phyloP scores from a whole-genome alignment of 1,284 basidiomycete genomes.

The Blastosporella zonata region DNA sequence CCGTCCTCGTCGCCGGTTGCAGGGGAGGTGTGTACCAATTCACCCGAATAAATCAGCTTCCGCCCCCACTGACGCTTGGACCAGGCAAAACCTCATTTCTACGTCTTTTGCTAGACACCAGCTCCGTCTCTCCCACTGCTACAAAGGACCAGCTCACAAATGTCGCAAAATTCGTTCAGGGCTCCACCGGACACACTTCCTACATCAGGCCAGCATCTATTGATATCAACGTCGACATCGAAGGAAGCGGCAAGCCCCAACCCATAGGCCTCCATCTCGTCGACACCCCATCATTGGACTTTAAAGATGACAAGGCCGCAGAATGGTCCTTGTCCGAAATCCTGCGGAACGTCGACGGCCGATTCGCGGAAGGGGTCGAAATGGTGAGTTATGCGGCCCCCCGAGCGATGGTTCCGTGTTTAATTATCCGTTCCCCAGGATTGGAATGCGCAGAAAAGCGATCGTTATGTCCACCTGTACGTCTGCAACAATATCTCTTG shows the following conservation, averaged over 20 bases:
- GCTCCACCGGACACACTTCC: constrained; percentile 62
- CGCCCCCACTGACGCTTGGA: constrained; percentile 31
- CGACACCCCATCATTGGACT: constrained; percentile 76
- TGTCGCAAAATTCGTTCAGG: constrained; percentile 76
- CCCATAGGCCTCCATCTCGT: constrained; percentile 65
- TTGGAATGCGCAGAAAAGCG: constrained; percentile 60
- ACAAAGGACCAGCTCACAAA: constrained; percentile 68
- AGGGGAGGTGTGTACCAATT: constrained; percentile 42
- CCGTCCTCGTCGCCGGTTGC: constrained; percentile 72
- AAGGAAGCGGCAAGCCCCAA: constrained; percentile 39
- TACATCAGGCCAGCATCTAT: constrained; percentile 64
- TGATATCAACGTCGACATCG: constrained; percentile 58
- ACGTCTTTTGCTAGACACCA: constrained; percentile 73
- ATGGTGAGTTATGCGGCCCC: constrained; percentile 46
- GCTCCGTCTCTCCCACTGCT: constrained; percentile 53
- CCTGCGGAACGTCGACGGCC: constrained; percentile 60
- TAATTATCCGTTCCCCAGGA: constrained; percentile 41
- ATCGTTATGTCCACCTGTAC: constrained; percentile 78
- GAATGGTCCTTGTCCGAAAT: constrained; percentile 62
- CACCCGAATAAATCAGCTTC: constrained; percentile 18
- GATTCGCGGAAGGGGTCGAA: constrained; percentile 65
- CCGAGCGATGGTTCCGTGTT: constrained; percentile 26
- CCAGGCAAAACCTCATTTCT: constrained; percentile 82
- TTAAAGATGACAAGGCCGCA: constrained; percentile 53
- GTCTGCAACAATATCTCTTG: constrained; percentile 33